Evolutionary conservation across 2,329 filamentous ascomycete species (phyloP), one percentile per base, ranked within the genome.

Genomic region (Aureobasidium sp.): DNA sequence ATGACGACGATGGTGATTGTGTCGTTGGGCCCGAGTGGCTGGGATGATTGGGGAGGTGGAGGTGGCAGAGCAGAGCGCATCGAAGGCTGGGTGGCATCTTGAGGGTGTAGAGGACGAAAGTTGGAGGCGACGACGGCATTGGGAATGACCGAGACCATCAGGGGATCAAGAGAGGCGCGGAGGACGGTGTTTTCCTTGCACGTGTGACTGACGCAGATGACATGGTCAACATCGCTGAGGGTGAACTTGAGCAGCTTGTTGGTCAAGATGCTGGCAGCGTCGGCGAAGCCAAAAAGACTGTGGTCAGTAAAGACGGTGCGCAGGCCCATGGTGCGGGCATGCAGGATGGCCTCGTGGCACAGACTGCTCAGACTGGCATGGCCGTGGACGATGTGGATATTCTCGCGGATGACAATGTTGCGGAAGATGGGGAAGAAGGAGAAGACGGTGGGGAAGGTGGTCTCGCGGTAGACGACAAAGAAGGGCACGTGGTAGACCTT

Each of bases 401-500:
- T 85, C 76, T 99, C 94, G 49, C 94, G 87, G 64, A 99, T 89
- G 65, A 97, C 85, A 69, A 99, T 97, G 69, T 97, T 96, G 62
- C 94, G 87, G 70, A 99, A 92, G n/a, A 97, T 86, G 11, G 95
- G 94, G 70, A 99, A 99, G 78, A 96, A 97, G 34, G 93, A 97
- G 79, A 97, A 97, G 71, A 99, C 91, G 5, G 95, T 97, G 0
- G 94, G 94, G 70, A 99, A 93, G 14, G 91, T 95, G 5, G 91
- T 86, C 66, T 91, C 89, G 68, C 95, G 91, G 75, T 97, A 97
- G 69, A 99, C 92, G 74, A 97, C 87, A 73, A 96, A 84, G 75
- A 97, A 97, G 4, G 94, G 95, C 20, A 97, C 88, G 75, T 99
- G 91, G 78, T 97, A 99, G 76, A 97, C 94, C 74, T 99, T 99